Base-by-base conservation (phyloP, 306 rosid species). In the Vachellia pachyceras region DNA sequence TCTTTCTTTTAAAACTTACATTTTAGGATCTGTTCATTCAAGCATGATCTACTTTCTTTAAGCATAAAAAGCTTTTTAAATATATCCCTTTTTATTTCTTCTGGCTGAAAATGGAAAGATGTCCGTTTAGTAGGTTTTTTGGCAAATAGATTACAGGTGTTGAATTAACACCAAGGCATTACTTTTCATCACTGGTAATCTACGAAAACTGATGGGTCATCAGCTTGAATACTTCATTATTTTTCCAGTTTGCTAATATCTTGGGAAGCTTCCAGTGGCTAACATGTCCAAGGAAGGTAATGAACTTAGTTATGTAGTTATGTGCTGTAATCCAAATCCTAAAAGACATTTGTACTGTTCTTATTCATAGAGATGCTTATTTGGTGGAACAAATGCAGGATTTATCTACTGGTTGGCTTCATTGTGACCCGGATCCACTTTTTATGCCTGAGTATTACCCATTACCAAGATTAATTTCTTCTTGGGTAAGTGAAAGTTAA, bases 371-470 rank as follows among this genome's bases (percentile, higher is more conserved):
- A 61, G 65, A 52, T 79, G 61, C 44, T 72, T 45, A 42, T 73
- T 73, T 82, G 77, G 65, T 87, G 66, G 35, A 73, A 85, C 58
- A 69, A 78, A 82, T 80, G 90, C 90, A 96, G 99, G 97, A 93
- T 86, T 84, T 96, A 85, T 92, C 98, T 69, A 89, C 91, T 76
- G 90, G 97, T 83, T 96, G 99, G 99, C 97, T 94, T 85, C 86
- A 83, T 39, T 93, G 99, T 87, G 98, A 96, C 67, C 97, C 98
- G 65, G 99, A 91, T 60, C 90, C 94, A n/a, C 79, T 90, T 86
- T 95, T 96, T 84, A 87, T 88, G 90, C 92, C 97, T n/a, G 97
- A 92, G 77, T 75, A 82, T 75, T 75, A 80, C 79, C 67, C 89
- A 65, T 83, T 93, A 79, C 91, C 97, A 41, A 88, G 81, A 80